These are phyloP conservation scores for Phylloporus arenicola DNA, from an alignment of 768 basidiomycete genomes.

Conservation along the genomic window DNA sequence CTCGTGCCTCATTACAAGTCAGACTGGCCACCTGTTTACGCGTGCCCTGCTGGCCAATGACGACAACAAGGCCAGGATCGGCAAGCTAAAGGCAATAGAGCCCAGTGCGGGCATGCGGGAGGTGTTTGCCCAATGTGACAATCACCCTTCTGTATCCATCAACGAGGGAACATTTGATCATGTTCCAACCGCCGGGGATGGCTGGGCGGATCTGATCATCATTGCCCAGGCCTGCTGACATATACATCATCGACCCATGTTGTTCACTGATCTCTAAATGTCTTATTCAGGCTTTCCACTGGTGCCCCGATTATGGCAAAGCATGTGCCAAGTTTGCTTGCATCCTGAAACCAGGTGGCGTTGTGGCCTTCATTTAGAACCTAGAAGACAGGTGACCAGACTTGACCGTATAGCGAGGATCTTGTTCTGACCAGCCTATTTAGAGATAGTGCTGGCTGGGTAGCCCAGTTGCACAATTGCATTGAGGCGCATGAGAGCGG, in stretches of 20 bases:
- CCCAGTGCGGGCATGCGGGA: slow-evolving; percentile 85
- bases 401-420: background rate
- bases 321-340: slow-evolving; percentile 75
- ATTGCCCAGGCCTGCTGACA: slow-evolving; percentile 59
- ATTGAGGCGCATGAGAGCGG: slow-evolving; percentile 66
- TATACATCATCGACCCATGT: background rate
- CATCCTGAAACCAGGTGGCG: slow-evolving; percentile 71
- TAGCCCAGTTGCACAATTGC: slow-evolving; percentile 61
- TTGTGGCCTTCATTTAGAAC: slow-evolving; percentile 82
- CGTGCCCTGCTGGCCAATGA: slow-evolving; percentile 68
- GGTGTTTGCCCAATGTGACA: slow-evolving; percentile 53
- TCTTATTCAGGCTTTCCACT: slow-evolving; percentile 75
- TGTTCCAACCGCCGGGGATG: slow-evolving; percentile 48
- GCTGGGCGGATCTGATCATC: slow-evolving; percentile 73
- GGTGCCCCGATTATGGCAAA: slow-evolving; percentile 75
- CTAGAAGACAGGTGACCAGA: slow-evolving; percentile 65
- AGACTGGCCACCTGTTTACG: slow-evolving; percentile 60
- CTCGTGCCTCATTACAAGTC: no score
- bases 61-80: slow-evolving; percentile 47
- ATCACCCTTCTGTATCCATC: slow-evolving; percentile 48
- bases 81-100: slow-evolving; percentile 64
- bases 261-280: slow-evolving; percentile 6
- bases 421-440: background rate
- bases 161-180: slow-evolving; percentile 67
- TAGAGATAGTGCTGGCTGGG: slow-evolving; percentile 66